phyloP scores from a whole-genome alignment of 805 yeast genomes.

The Metschnikowia corniflorae region DNA sequence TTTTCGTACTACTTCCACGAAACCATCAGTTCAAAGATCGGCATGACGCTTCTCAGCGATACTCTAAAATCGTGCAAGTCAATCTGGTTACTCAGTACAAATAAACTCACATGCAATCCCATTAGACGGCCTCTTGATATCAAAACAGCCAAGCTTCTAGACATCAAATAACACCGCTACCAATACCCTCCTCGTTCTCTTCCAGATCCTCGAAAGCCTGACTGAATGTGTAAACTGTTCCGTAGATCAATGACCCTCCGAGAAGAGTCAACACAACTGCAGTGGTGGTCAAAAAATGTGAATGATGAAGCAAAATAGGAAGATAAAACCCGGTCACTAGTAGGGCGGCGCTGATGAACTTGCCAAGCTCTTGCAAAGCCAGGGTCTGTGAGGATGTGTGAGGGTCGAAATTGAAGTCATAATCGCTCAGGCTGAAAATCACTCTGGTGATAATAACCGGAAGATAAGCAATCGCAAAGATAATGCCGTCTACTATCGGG shows the following conservation, averaged over 20 bases:
- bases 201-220: slow-evolving; percentile 58
- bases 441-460: slow-evolving; percentile 36
- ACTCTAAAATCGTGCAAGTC: no score
- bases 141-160: no score
- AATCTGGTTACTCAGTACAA: no score
- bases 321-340: slow-evolving; percentile 69
- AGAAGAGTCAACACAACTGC: slow-evolving; percentile 74
- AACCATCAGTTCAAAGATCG: slow-evolving; percentile 76
- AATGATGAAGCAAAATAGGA: slow-evolving; percentile 76
- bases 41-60: slow-evolving; percentile 84
- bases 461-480: slow-evolving; percentile 40
- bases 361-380: slow-evolving; percentile 67
- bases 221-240: slow-evolving; percentile 78
- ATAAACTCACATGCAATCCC: no score
- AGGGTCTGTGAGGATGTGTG: slow-evolving; percentile 16
- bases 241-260: slow-evolving; percentile 84
- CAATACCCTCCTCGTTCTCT: slow-evolving; percentile 23
- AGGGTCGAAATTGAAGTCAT: slow-evolving; percentile 43
- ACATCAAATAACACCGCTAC: slow-evolving; percentile 15
- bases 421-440: slow-evolving; percentile 32
- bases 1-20: slow-evolving; percentile 75
- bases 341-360: slow-evolving; percentile 73
- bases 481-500: slow-evolving; percentile 65
- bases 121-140: no score
- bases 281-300: slow-evolving; percentile 59